Percentiles rank a stretch among this genome's conserved stretches.
These are phyloP conservation scores for Eimeria maxima DNA, from an alignment of 169 alveolate genomes.

Conservation along the genomic window DNA sequence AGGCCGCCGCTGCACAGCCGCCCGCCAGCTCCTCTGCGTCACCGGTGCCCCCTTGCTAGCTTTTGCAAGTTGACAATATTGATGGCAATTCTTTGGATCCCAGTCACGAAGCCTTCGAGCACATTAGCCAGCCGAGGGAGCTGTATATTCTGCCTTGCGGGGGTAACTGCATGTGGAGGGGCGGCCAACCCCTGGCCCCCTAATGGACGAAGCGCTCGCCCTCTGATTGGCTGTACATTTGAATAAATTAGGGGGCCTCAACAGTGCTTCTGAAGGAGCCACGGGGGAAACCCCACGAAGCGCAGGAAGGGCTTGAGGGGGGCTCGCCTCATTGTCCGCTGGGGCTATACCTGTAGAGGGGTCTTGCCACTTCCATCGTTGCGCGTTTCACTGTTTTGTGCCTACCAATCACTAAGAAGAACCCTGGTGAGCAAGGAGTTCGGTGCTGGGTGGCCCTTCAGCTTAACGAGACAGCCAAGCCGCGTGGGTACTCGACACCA, in stretches of 20 bases:
- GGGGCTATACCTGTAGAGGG: constrained; percentile 31
- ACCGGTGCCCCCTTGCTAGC: constrained; percentile 35
- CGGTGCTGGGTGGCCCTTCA: background rate
- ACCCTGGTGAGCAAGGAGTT: background rate
- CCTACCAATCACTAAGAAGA: background rate
- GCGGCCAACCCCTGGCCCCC: constrained; percentile 69
- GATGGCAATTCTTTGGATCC: constrained; percentile 56
- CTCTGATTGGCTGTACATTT: constrained; percentile 58
- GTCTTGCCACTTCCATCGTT: background rate
- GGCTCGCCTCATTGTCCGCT: constrained; percentile 29
- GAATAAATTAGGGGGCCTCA: constrained; percentile 25
- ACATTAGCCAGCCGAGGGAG: constrained; percentile 40
- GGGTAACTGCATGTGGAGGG: constrained; percentile 72
- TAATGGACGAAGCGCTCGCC: constrained; percentile 66
- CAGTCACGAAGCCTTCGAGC: constrained; percentile 65
- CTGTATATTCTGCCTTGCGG: constrained; percentile 49
- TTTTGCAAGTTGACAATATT: constrained; percentile 7
- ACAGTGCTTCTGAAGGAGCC: constrained; percentile 51
- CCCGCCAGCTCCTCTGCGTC: constrained; percentile 73
- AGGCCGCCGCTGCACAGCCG: constrained; percentile 76
- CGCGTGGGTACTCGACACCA: background rate
- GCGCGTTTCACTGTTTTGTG: background rate
- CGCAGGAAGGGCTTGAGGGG: constrained; percentile 63
- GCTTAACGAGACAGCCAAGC: constrained; percentile 10
- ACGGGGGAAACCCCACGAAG: constrained; percentile 60